These are phyloP conservation scores for Penicillium sp. DNA, from an alignment of 2,329 filamentous ascomycete genomes.

Conservation along the genomic window DNA sequence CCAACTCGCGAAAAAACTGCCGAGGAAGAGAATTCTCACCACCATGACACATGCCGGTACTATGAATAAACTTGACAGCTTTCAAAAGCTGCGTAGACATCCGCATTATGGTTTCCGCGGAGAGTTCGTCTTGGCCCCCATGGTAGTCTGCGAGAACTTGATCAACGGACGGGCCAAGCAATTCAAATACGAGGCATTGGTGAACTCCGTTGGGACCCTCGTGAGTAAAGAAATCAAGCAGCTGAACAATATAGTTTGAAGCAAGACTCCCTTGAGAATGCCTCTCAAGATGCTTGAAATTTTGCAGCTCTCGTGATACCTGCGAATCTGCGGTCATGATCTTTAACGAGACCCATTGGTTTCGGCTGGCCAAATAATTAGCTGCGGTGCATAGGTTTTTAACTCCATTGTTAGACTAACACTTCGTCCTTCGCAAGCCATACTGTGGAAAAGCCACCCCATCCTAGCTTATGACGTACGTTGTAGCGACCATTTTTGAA, in stretches of 20 bases:
- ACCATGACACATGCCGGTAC: slow-evolving; percentile 30
- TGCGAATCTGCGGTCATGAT: slow-evolving; percentile 28
- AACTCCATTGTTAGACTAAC: slow-evolving; percentile 18
- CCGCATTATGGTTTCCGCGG: slow-evolving; percentile 23
- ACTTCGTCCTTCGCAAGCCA: slow-evolving; percentile 43
- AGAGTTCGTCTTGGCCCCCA: slow-evolving; percentile 20
- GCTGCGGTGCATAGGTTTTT: slow-evolving; percentile 11
- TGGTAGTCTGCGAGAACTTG: slow-evolving; percentile 24
- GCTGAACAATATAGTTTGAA: slow-evolving; percentile 27
- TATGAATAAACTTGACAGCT: slow-evolving; percentile 29
- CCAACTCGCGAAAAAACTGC: background rate
- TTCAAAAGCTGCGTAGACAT: slow-evolving; percentile 30
- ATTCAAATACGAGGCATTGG: slow-evolving; percentile 35
- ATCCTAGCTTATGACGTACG: slow-evolving; percentile 48
- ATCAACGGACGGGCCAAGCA: slow-evolving; percentile 32
- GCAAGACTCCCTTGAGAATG: slow-evolving; percentile 13
- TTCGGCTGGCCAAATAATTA: slow-evolving; percentile 14
- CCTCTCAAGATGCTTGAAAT: slow-evolving; percentile 14
- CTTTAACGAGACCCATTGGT: slow-evolving; percentile 35
- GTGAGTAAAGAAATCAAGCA: slow-evolving; percentile 32
- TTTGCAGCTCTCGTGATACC: slow-evolving; percentile 21
- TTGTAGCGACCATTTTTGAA: slow-evolving; percentile 45
- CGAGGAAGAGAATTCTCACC: slow-evolving; percentile 20
- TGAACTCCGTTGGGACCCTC: slow-evolving; percentile 37
- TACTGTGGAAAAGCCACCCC: slow-evolving; percentile 47